Base-by-base conservation (phyloP, 768 basidiomycete species). In the button mushroom (Agaricus bisporus) region DNA sequence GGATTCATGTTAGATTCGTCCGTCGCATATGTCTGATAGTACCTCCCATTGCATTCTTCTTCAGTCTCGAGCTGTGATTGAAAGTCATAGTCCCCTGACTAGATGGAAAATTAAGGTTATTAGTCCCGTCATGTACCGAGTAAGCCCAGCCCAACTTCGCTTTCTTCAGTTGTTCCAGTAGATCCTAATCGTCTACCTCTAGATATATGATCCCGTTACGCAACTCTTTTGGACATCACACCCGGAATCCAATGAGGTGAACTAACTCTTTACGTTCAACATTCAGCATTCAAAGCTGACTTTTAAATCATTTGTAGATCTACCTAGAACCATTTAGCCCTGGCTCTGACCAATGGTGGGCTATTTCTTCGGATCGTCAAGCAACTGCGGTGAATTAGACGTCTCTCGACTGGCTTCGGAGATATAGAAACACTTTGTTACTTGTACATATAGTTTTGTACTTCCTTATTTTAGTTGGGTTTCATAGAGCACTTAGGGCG, bases 271-370 rank as follows among this genome's bases (percentile, higher is more conserved):
- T 11, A 15, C 15, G n/a, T 14, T 22, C 17, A 5, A 5, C 17
- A 12, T 39, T 3, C 32, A 32, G 2, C 32, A 32, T 6, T 8
- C 32, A 43, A 12, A n/a, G 0, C 26, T 20, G 5, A 51, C 32
- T 36, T 29, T 8, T n/a, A n/a, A n/a, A 12, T 9, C 41, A 5
- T 14, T 26, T 15, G 9, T 42, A 52, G 51, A 45, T 52, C 15
- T 52, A 12, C 43, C 36, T 52, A 5, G 51, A 52, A 38, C 51
- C 51, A 25, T 52, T 52, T 29, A 44, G 32, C 4, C 42, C 51
- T 12, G 51, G 51, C 18, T 52, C 51, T 15, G 51, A 52, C 29
- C 51, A 52, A 17, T 52, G 51, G 51, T 52, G 51, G 51, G 51
- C 51, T 6, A 52, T 52, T n/a, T 44, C 42, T 22, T 52, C 51